These are phyloP conservation scores for Populus euphratica DNA, from an alignment of 345 rosid genomes.

Conservation along the genomic window DNA sequence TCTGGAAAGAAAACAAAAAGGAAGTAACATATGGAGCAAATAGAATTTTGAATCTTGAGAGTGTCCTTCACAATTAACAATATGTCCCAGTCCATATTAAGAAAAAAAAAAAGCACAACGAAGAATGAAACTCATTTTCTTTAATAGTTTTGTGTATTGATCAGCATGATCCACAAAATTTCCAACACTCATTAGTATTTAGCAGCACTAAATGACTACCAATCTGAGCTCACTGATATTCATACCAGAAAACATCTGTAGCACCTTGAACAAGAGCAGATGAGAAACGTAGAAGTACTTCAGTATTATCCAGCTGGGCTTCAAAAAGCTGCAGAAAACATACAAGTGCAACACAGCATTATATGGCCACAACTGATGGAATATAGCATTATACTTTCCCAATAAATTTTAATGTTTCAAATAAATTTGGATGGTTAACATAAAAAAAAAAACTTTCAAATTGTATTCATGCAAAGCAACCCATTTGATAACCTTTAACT, in stretches of 20 bases:
- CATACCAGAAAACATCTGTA: constrained; percentile 95
- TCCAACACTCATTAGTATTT: background rate
- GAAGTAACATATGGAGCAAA: background rate
- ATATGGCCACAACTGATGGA: background rate
- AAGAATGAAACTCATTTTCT: background rate
- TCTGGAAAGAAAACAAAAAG: background rate
- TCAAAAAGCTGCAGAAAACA: constrained; percentile 69
- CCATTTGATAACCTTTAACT: background rate
- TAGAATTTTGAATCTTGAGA: background rate
- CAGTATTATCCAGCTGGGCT: constrained; percentile 66
- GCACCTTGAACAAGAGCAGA: constrained; percentile 99
- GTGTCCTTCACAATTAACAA: background rate
- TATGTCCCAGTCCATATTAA: background rate
- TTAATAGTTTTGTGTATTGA: background rate
- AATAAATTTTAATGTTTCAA: background rate
- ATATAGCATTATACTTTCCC: background rate
- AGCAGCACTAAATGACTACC: constrained; percentile 9
- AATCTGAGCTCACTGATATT: constrained; percentile 5
- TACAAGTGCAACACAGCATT: background rate
- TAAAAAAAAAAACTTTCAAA: background rate
- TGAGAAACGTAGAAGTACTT: constrained; percentile 79
- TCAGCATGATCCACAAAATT: background rate
- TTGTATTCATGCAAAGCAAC: background rate
- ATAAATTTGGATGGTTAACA: background rate
- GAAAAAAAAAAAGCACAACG: background rate